Evolutionary conservation across 2,329 filamentous ascomycete species (phyloP), one percentile per base, ranked within the genome.

Genomic region (Magnaporthiopsis rhizophila): DNA sequence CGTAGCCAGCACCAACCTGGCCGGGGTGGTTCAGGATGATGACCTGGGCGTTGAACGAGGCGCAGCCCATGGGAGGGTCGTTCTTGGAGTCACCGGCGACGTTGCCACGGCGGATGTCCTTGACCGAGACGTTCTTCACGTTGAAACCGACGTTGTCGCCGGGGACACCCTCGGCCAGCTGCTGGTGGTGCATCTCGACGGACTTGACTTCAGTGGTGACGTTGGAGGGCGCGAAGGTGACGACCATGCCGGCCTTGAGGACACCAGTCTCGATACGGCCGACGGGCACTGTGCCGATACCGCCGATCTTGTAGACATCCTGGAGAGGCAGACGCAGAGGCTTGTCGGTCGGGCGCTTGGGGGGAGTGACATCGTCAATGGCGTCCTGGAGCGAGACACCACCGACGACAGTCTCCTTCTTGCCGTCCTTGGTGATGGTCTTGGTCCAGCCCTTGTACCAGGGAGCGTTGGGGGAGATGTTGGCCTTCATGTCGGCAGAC

Each of bases 371-470:
- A 81, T 89, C 84, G 81, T 99, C 95, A 75, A 99, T 98, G 83
- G 95, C 95, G 85, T 99, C 94, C 71, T 99, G 91, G 72, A 99
- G 93, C 78, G 95, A 98, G 91, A 97, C 97, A 81, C 95, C 95
- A 70, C 86, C 85, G 79, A 83, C 72, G 30, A 58, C 53, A 24
- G n/a, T 38, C 50, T 58, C 61, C 61, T 63, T 63, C 89, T 97
- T 96, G 79, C 84, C 86, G 77, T 84, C 82, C 86, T 94, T 95
- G 88, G 86, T 89, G 75, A 73, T 72, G 89, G 97, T 94, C 90
- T 96, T 97, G 87, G 96, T 89, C 95, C 95, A 99, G 72, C 95
- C 95, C 91, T 98, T 99, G 92, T 99, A 99, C 95, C 95, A 99
- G 80, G 93, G 90, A 89, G 89, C 92, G 91, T 97, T 97, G 86